These are phyloP conservation scores for Eutrema heterophyllum DNA, from an alignment of 345 rosid genomes.

Conservation along the genomic window DNA sequence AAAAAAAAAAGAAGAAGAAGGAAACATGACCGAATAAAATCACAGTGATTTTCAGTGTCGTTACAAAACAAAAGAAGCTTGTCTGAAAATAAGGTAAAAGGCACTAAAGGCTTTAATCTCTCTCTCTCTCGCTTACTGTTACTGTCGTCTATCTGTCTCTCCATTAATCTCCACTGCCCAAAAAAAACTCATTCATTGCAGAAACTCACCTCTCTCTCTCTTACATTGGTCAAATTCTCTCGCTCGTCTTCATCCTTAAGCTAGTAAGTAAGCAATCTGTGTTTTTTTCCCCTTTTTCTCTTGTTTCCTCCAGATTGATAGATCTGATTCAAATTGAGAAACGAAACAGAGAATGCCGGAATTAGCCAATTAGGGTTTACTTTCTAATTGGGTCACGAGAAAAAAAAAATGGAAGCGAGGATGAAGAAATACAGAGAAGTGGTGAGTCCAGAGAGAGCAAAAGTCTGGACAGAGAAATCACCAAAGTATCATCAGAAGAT, in stretches of 20 bases:
- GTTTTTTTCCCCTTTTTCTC: neutral
- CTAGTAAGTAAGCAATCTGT: slow-evolving; percentile 8
- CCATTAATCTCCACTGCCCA: slow-evolving; percentile 13
- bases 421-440: slow-evolving; percentile 70
- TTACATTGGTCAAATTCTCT: neutral
- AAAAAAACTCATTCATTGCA: neutral
- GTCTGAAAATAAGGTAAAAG: slow-evolving; percentile 22
- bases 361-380: slow-evolving; percentile 18
- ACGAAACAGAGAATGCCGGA: neutral
- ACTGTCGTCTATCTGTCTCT: slow-evolving; percentile 37
- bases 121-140: slow-evolving; percentile 10
- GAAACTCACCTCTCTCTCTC: neutral
- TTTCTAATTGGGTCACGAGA: neutral
- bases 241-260: neutral
- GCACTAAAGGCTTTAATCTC: neutral
- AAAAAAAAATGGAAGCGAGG: slow-evolving; percentile 50
- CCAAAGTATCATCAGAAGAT: slow-evolving; percentile 76
- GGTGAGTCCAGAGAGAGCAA: slow-evolving; percentile 92
- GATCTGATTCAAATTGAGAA: slow-evolving; percentile 28
- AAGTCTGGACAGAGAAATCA: slow-evolving; percentile 93
- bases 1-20: neutral
- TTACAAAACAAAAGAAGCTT: slow-evolving; percentile 13
- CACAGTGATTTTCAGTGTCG: slow-evolving; percentile 5
- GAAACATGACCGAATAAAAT: neutral
- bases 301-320: neutral